Conservation (phyloP, 257 asterid genomes). For the Salvia splendens region DNA sequence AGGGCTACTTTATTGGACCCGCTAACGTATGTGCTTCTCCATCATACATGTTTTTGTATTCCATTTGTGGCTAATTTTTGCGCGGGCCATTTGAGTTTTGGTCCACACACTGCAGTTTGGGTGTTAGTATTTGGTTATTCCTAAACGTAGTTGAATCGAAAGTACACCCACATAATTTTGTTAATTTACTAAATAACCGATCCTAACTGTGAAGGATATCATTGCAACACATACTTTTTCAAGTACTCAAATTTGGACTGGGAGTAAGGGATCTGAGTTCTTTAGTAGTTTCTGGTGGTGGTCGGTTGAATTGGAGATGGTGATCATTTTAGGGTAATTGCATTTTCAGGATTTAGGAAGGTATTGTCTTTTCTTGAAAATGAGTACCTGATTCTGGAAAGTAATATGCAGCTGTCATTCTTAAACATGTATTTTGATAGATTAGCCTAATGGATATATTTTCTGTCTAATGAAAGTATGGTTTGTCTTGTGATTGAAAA, state of each 20-base stretch:
- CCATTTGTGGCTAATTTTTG: neutral
- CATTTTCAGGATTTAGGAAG: neutral
- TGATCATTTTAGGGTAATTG: neutral
- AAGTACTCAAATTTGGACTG: neutral
- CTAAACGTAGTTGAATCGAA: neutral
- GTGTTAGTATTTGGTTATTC: conserved; percentile 9
- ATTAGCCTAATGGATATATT: neutral
- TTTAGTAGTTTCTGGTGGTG: conserved; percentile 9
- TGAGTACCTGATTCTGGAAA: conserved; percentile 22
- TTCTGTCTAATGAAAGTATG: neutral
- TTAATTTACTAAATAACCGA: neutral
- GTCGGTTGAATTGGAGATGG: conserved; percentile 1
- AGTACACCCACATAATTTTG: neutral
- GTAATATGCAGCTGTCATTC: neutral
- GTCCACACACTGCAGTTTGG: neutral
- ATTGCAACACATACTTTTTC: conserved; percentile 5
- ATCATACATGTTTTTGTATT: neutral
- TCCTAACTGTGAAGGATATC: neutral
- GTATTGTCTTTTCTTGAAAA: neutral
- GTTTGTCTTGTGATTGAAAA: neutral
- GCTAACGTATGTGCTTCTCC: conserved; percentile 59
- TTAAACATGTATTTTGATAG: conserved; percentile 5
- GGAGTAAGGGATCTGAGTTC: neutral
- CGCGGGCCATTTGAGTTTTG: neutral
- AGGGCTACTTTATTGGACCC: conserved; percentile 85